Base-by-base conservation (phyloP, 306 rosid genomes). In the Trifolium subterraneum region DNA sequence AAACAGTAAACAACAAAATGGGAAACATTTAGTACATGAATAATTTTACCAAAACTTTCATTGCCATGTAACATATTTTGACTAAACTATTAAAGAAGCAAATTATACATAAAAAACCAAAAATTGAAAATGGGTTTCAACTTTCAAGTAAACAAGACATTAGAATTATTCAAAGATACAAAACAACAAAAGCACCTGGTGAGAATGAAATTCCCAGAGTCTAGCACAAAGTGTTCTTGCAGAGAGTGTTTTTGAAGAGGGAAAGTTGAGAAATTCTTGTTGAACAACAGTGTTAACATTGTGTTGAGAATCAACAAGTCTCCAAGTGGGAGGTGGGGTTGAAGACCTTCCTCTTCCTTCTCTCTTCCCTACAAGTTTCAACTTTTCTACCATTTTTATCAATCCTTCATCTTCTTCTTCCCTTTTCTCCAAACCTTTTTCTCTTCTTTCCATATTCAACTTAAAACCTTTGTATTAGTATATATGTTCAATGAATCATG, bases 281-380 rank as follows among this genome's bases (percentile, higher is more conserved):
- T 55, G 63, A 15, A 36, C 39, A 15, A 36, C 39, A 36, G 39
- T 36, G 38, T 35, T 35, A 75, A 44, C 45, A 16, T 44, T 64
- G 44, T 72, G 78, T 71, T 61, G 72, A 10, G 58, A 64, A 76
- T 83, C 84, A 54, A 91, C 83, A 54, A 91, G 92, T 79, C 92
- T 89, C 94, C 97, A 91, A 58, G 70, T 66, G 12, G 94, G 97
- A 31, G 94, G 85, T 73, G 97, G 92, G 79, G 97, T 90, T 23
- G 80, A 86, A 64, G 78, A 72, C 0, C 82, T 83, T 67, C 81
- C 85, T 67, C 85, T 80, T 71, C 78, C 31, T 19, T 25, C 15
- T 54, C 15, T 84, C 82, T 78, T 90, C 55, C 83, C 86, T 3
- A 71, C 84, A 3, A 72, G 33, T 55, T 70, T 83, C 84, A 80